Evolutionary conservation across 164 flowering plant species (phyloP).

Genomic region (Buxus sempervirens): DNA sequence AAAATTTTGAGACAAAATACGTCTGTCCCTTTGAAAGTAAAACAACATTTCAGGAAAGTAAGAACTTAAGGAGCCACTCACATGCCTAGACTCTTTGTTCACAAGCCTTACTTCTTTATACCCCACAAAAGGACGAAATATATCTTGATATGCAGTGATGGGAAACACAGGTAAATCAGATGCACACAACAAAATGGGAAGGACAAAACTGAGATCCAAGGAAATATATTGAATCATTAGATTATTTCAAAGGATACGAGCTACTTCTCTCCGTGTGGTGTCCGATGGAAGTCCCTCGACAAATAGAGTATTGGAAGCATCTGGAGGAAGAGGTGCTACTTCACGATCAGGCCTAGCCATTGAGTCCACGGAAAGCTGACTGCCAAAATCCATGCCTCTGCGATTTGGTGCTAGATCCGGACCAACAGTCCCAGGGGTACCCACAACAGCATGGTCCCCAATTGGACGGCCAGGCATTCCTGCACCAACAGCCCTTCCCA

Average conservation of each 20-base stretch:
- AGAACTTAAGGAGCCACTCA: constrained; percentile 25
- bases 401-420: constrained; percentile 43
- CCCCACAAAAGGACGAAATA: constrained; percentile 80
- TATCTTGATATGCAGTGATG: constrained; percentile 41
- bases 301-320: constrained; percentile 70
- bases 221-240: neutral
- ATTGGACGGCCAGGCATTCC: constrained; percentile 28
- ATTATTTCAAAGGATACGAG: constrained; percentile 60
- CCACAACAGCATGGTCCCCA: constrained; percentile 32
- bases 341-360: constrained; percentile 44
- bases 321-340: constrained; percentile 59
- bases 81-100: constrained; percentile 62
- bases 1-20: neutral
- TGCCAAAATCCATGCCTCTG: constrained; percentile 30
- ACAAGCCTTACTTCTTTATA: constrained; percentile 75
- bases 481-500: constrained; percentile 34
- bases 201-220: neutral
- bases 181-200: neutral
- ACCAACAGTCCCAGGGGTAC: constrained; percentile 29
- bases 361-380: constrained; percentile 33
- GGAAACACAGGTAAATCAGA: constrained; percentile 2
- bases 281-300: constrained; percentile 73
- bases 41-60: neutral
- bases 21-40: neutral
- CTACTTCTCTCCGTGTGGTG: constrained; percentile 60